These are phyloP conservation scores for Aegilops bicornis DNA, from an alignment of 176 grass and related monocot genomes.

Conservation along the genomic window DNA sequence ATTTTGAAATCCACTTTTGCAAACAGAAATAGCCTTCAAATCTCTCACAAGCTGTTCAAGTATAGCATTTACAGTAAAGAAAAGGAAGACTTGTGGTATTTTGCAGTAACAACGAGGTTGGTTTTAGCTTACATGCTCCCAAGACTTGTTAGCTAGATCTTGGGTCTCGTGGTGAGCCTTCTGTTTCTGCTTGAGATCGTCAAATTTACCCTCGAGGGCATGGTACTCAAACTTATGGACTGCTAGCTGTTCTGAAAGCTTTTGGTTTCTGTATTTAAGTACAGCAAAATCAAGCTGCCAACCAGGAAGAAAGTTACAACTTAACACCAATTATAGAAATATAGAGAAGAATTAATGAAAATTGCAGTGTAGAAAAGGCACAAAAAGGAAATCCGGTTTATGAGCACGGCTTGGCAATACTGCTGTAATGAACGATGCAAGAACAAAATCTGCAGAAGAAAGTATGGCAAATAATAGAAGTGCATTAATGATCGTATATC, in stretches of 20 bases:
- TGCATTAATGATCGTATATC: background rate
- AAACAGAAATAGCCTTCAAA: conserved; percentile 51
- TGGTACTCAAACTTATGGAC: conserved; percentile 70
- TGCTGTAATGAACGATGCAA: background rate
- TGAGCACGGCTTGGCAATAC: background rate
- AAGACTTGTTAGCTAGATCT: conserved; percentile 61
- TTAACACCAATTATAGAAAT: background rate
- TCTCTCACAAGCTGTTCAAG: conserved; percentile 63
- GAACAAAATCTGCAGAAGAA: conserved; percentile 1
- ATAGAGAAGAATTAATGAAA: background rate
- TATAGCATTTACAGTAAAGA: background rate
- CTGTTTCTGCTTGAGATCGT: conserved; percentile 67
- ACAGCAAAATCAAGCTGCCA: conserved; percentile 80
- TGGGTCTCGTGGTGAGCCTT: conserved; percentile 50
- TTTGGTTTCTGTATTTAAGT: conserved; percentile 92
- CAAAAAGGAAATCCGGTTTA: background rate
- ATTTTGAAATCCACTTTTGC: conserved; percentile 42
- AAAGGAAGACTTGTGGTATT: background rate
- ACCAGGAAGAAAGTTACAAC: conserved; percentile 1
- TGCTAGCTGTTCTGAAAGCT: conserved; percentile 83
- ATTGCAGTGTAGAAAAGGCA: background rate
- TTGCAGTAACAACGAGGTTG: conserved; percentile 3
- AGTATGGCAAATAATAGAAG: background rate
- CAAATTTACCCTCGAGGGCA: conserved; percentile 72
- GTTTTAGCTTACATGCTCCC: conserved; percentile 54